A percentile compares a stretch with the other conserved stretches of the same genome.
Conservation (phyloP, 2,329 filamentous ascomycete genomes). For the Colletotrichum kahawae region DNA sequence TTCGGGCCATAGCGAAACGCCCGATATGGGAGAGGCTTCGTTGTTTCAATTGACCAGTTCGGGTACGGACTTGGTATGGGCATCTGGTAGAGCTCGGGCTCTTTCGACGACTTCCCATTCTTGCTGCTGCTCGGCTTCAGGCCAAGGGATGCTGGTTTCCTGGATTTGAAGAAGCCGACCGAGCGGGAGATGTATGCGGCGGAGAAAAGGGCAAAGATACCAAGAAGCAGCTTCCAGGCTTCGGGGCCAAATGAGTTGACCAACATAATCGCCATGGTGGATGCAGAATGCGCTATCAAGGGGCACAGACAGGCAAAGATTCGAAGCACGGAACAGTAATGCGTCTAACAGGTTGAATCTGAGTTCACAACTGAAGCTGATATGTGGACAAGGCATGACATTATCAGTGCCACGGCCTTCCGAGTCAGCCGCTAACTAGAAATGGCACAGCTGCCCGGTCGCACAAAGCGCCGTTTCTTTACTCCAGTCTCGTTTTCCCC, state of each 20-base stretch:
- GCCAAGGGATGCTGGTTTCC: neutral
- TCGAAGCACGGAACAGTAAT: neutral
- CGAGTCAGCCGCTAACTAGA: neutral
- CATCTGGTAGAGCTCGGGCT: slow-evolving; percentile 52
- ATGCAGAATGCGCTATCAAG: neutral
- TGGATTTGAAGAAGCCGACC: neutral
- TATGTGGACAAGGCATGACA: neutral
- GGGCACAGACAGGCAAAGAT: neutral
- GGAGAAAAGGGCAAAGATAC: neutral
- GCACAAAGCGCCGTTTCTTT: neutral
- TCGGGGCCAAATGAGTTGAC: neutral
- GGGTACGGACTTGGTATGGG: slow-evolving; percentile 67
- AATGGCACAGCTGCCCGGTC: neutral
- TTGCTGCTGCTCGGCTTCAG: neutral
- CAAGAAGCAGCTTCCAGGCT: neutral
- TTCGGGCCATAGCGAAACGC: slow-evolving; percentile 80
- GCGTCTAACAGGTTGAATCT: neutral
- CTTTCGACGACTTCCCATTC: neutral
- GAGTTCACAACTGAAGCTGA: neutral
- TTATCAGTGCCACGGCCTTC: neutral
- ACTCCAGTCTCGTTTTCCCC: slow-evolving; percentile 4
- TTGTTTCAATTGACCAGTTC: slow-evolving; percentile 70
- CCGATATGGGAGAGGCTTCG: slow-evolving; percentile 77
- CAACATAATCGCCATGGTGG: neutral
- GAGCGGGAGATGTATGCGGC: neutral